Evolutionary conservation across 169 alveolate genomes (phyloP), one percentile per base, ranked within the genome.

Genomic region (Besnoitia besnoiti): DNA sequence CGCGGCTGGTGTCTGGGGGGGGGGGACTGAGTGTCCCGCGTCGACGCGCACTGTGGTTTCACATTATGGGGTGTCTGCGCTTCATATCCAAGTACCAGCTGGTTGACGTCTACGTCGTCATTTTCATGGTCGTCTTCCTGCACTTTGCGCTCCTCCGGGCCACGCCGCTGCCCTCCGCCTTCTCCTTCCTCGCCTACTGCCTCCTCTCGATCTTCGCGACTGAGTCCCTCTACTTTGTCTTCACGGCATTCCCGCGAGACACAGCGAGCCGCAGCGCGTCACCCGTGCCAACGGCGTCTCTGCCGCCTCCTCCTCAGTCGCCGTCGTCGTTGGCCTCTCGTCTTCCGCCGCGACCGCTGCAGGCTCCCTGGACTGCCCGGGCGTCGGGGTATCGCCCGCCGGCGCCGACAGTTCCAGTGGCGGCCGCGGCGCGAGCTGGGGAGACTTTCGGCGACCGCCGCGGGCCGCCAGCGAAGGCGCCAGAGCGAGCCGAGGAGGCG

Each of bases 1-100:
- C 73, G 73, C 16, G 73, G 30, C 16, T 10, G 30, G 33, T 12
- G 33, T 55, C 8, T 55, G 33, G 73, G 30, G 73, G n/a, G n/a
- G n/a, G n/a, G n/a, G n/a, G n/a, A n/a, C n/a, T n/a, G n/a, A n/a
- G n/a, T n/a, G n/a, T n/a, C n/a, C n/a, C n/a, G n/a, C 73, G 35
- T 55, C 73, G 35, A 0, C 73, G 33, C 27, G 30, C 73, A 35
- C 40, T 0, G 14, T 35, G 80, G 46, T 44, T 5, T 12, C 33
- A 55, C 39, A 79, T 61, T 33, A 30, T 50, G 62, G 46, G 35
- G 37, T 76, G 51, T 44, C 59, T 90, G 42, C 89, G 44, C 35
- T 75, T 90, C 40, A 16, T 90, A 4, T 62, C 80, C 12, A 90
- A 90, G 40, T 90, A 90, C 55, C 93, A 90, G 93, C 82, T 90